Evolutionary conservation across 768 basidiomycete genomes (phyloP).

Genomic region (Hypsizygus marmoreus): DNA sequence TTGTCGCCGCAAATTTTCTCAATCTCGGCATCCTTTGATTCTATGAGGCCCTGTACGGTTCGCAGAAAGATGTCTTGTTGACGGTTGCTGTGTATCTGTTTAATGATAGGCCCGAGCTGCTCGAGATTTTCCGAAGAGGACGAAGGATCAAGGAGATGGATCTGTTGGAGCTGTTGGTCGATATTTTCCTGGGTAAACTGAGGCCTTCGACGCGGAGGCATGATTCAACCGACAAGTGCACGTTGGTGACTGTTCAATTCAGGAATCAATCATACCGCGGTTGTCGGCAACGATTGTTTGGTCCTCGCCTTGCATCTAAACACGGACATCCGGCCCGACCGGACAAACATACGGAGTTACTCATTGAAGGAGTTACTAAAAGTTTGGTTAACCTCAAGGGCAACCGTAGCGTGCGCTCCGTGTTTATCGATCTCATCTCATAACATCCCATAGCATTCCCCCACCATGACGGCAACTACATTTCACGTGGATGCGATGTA

Average conservation of each 20-base stretch:
- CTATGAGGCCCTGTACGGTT: constrained; percentile 83
- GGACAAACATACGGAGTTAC: constrained; percentile 8
- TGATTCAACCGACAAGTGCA: constrained; percentile 35
- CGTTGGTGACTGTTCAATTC: not conserved
- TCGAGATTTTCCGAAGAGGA: constrained; percentile 94
- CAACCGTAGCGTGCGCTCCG: no score
- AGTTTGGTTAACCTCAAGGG: not conserved
- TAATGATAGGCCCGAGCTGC: constrained; percentile 93
- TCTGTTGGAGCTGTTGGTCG: constrained; percentile 89
- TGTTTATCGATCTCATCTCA: not conserved
- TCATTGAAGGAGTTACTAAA: not conserved
- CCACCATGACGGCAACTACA: constrained; percentile 35
- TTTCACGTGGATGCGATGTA: constrained; percentile 48
- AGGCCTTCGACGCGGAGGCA: constrained; percentile 77
- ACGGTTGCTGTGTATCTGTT: constrained; percentile 84
- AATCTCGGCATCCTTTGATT: constrained; percentile 95
- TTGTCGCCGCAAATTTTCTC: constrained; percentile 95
- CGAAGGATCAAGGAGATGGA: constrained; percentile 83
- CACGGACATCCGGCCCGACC: constrained; percentile 15
- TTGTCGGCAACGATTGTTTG: constrained; percentile 38
- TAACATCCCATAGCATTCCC: constrained; percentile 7
- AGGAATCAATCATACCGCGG: not conserved
- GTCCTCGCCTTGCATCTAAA: constrained; percentile 36
- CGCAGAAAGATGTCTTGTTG: constrained; percentile 90
- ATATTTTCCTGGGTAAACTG: constrained; percentile 82